phyloP scores from a whole-genome alignment of 2,329 filamentous ascomycete species.

The Curvularia lunata region DNA sequence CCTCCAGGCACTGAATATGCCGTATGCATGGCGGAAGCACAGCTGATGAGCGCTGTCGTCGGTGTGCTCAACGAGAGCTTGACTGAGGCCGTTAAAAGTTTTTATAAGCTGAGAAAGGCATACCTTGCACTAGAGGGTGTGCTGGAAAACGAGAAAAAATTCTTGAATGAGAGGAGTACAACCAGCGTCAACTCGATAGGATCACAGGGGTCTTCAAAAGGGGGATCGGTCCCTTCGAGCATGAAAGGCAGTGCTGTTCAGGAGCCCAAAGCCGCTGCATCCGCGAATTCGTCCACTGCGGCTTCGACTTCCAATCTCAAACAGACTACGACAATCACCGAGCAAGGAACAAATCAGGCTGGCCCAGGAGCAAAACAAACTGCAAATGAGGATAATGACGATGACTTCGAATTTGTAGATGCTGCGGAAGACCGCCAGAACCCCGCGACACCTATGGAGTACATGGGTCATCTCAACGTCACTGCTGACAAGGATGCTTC shows the following conservation, averaged over 20 bases:
- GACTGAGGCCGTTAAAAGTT: slow-evolving; percentile 87
- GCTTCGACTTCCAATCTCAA: slow-evolving; percentile 28
- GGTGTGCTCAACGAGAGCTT: slow-evolving; percentile 90
- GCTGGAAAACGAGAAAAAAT: slow-evolving; percentile 73
- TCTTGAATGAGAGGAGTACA: slow-evolving; percentile 51
- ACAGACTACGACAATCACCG: slow-evolving; percentile 12
- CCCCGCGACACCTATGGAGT: slow-evolving; percentile 55
- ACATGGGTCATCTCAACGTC: slow-evolving; percentile 54
- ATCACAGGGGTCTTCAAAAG: slow-evolving; percentile 30
- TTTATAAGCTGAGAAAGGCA: slow-evolving; percentile 90
- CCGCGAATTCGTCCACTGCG: slow-evolving; percentile 17
- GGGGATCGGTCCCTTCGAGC: slow-evolving; percentile 26
- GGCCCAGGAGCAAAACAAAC: slow-evolving; percentile 13
- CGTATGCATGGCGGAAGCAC: slow-evolving; percentile 81
- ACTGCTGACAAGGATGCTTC: slow-evolving; percentile 31
- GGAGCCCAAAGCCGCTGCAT: slow-evolving; percentile 12
- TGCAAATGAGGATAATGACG: slow-evolving; percentile 37
- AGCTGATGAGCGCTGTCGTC: slow-evolving; percentile 88
- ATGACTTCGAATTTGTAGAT: slow-evolving; percentile 63
- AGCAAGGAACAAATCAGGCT: slow-evolving; percentile 14
- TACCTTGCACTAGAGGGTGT: slow-evolving; percentile 83
- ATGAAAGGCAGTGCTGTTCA: slow-evolving; percentile 14
- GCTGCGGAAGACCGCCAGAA: slow-evolving; percentile 58
- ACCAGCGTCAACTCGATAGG: slow-evolving; percentile 37
- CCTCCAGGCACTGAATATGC: slow-evolving; percentile 85